These are phyloP conservation scores for Ganoderma sp. DNA, from an alignment of 1,284 basidiomycete species.

Conservation along the genomic window DNA sequence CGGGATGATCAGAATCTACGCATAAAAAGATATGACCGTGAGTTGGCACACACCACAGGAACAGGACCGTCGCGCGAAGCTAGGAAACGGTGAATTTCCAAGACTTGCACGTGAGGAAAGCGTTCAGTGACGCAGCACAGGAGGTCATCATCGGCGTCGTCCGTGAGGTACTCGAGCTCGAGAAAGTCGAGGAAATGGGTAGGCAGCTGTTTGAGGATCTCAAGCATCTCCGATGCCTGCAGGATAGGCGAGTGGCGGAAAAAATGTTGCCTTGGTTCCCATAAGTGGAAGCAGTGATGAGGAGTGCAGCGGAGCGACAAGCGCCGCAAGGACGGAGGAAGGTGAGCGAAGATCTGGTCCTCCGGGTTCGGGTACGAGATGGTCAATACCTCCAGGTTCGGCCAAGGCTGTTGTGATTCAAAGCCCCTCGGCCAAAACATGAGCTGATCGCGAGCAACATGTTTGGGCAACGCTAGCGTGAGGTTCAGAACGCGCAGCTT, in stretches of 20 bases:
- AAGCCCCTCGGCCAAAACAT: not conserved
- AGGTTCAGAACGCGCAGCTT: not conserved
- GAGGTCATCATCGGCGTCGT: not conserved
- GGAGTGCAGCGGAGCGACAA: constrained; percentile 1
- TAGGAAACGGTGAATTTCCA: not conserved
- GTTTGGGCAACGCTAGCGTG: not conserved
- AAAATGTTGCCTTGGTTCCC: not conserved
- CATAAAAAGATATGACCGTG: not conserved
- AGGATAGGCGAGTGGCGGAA: not conserved
- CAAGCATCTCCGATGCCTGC: not conserved
- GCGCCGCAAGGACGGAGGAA: not conserved
- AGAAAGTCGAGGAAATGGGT: not conserved
- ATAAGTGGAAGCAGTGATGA: not conserved
- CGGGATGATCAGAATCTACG: not conserved
- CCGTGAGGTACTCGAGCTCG: not conserved
- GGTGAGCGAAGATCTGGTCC: not conserved
- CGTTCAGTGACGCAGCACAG: not conserved
- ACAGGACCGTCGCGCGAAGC: not conserved
- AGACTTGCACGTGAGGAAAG: not conserved
- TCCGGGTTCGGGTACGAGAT: not conserved
- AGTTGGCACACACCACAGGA: not conserved
- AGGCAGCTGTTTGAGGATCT: not conserved
- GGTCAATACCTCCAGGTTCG: not conserved
- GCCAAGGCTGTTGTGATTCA: not conserved
- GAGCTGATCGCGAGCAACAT: not conserved